Conservation (phyloP, 352 stramenopile species). For the Globisporangium paroecandrum region DNA sequence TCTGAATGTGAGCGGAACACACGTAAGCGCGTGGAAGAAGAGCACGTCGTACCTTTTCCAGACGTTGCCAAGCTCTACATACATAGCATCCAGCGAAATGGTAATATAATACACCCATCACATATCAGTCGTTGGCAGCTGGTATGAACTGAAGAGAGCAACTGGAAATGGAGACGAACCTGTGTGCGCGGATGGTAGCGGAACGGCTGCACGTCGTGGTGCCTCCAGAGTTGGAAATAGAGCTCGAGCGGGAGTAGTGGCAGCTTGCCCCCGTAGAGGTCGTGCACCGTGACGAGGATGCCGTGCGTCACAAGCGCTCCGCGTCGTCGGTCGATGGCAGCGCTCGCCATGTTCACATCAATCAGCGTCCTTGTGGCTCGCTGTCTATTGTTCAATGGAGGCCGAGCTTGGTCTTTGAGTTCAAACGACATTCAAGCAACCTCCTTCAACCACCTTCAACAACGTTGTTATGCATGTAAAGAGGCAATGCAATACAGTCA, state of each 20-base stretch:
- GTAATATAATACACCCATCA: not conserved
- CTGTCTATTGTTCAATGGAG: not conserved
- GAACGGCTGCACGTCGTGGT: conserved; percentile 49
- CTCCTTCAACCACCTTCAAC: not conserved
- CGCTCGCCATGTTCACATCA: conserved; percentile 36
- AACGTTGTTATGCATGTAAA: not conserved
- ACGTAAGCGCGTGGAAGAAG: not conserved
- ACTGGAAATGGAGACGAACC: conserved; percentile 18
- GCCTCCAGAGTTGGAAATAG: conserved; percentile 33
- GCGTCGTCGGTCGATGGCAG: conserved; percentile 38
- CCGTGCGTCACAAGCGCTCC: conserved; percentile 41
- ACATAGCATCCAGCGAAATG: not conserved
- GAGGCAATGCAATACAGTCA: not conserved
- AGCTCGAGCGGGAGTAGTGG: conserved; percentile 48
- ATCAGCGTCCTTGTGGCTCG: not conserved
- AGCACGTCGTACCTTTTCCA: conserved; percentile 28
- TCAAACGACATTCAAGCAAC: not conserved
- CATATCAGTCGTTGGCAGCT: not conserved
- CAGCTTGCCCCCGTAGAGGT: conserved; percentile 45
- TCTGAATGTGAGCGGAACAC: conserved; percentile 1
- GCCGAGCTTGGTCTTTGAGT: not conserved
- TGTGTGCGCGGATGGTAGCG: conserved; percentile 40
- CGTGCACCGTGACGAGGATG: conserved; percentile 63
- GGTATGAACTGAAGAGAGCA: not conserved
- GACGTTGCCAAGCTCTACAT: conserved; percentile 35